A percentile compares a stretch with the other conserved stretches of the same genome.
These are phyloP conservation scores for Leishmania tropica DNA, from an alignment of 208 protist genomes.

Conservation along the genomic window DNA sequence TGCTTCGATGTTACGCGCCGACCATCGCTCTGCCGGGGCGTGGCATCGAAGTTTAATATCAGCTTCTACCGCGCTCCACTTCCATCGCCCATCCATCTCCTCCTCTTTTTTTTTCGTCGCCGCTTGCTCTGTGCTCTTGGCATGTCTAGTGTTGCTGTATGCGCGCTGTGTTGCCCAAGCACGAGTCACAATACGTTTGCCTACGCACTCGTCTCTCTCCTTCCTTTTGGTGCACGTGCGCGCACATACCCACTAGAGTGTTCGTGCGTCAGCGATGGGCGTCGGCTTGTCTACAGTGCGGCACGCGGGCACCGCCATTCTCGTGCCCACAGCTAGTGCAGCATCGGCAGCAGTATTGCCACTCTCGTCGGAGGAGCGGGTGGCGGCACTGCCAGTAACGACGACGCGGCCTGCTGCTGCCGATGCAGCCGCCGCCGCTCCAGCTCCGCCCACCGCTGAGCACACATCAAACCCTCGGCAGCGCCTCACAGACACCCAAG, in stretches of 20 bases:
- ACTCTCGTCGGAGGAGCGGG: slow-evolving; percentile 13
- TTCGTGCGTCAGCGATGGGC: slow-evolving; percentile 5
- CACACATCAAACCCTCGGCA: slow-evolving; percentile 28
- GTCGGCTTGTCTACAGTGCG: slow-evolving; percentile 1
- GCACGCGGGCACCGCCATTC: not conserved
- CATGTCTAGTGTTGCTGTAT: not conserved
- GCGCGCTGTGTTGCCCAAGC: not conserved
- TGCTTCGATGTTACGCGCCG: not conserved
- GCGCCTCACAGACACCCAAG: slow-evolving; percentile 12
- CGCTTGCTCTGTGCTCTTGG: not conserved
- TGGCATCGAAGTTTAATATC: not conserved
- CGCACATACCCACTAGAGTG: not conserved
- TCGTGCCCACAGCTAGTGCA: not conserved
- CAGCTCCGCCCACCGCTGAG: slow-evolving; percentile 19
- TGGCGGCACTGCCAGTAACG: slow-evolving; percentile 1
- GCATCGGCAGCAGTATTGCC: not conserved
- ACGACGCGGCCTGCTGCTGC: not conserved
- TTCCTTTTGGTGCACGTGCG: not conserved
- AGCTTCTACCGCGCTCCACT: not conserved
- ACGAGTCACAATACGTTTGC: not conserved
- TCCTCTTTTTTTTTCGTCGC: not conserved
- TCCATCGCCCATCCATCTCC: not conserved
- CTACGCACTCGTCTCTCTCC: not conserved
- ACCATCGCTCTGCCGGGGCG: not conserved
- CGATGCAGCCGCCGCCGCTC: not conserved